A percentile compares a stretch with the other conserved stretches of the same genome.
Conservation (phyloP, 2,329 filamentous ascomycete species). For the Penicillium sp. region DNA sequence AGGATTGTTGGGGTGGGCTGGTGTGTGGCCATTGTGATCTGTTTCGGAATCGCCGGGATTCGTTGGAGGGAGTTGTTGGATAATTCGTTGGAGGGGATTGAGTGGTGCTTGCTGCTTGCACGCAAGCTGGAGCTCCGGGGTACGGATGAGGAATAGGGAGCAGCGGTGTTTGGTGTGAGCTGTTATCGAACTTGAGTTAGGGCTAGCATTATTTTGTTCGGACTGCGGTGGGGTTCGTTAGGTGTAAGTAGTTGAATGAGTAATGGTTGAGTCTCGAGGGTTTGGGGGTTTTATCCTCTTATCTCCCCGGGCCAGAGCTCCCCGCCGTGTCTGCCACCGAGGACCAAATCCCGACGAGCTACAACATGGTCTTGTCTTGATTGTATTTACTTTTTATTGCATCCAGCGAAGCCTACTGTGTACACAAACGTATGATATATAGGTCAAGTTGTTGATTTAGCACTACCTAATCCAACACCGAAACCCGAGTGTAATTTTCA, state of each 20-base stretch:
- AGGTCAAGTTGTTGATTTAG: conserved; percentile 24
- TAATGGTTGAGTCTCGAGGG: no score
- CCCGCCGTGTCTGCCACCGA: not conserved
- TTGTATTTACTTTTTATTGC: no score
- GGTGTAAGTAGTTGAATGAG: not conserved
- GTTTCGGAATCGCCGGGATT: not conserved
- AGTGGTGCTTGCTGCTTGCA: not conserved
- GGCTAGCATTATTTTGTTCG: not conserved
- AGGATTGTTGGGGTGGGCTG: conserved; percentile 43
- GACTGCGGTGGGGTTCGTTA: not conserved
- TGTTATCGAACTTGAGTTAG: not conserved
- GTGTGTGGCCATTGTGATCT: conserved; percentile 19
- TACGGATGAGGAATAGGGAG: not conserved
- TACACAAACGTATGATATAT: conserved; percentile 10
- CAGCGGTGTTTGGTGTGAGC: not conserved
- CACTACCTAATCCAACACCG: conserved; percentile 25
- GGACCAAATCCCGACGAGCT: not conserved
- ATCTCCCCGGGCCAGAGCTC: conserved; percentile 13
- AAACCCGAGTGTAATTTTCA: conserved; percentile 29
- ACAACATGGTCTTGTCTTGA: not conserved
- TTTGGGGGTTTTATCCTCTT: not conserved
- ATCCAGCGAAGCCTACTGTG: not conserved
- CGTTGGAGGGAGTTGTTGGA: not conserved
- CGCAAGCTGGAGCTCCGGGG: not conserved
- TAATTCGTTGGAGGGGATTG: not conserved